A percentile compares a stretch with the other conserved stretches of the same genome.
These are phyloP conservation scores for Phaeotremella skinneri DNA, from an alignment of 768 basidiomycete genomes.

Conservation along the genomic window DNA sequence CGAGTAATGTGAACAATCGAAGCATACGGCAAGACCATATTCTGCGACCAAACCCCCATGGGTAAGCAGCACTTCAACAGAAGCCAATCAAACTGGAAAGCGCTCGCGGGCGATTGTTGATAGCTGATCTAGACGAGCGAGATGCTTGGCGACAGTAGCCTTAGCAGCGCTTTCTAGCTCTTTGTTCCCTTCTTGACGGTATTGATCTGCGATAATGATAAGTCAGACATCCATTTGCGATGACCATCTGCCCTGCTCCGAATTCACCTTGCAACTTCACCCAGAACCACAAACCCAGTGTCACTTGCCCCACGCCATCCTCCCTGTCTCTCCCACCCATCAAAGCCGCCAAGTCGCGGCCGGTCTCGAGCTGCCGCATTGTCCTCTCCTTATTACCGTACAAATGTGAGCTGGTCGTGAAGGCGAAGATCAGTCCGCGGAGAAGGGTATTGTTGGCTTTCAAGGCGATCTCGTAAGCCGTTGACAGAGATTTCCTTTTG, in stretches of 20 bases:
- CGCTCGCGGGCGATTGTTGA: background rate
- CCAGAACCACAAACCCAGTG: constrained; percentile 38
- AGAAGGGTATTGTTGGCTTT: constrained; percentile 32
- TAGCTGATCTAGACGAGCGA: constrained; percentile 7
- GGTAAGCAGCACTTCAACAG: too few relatives aligned
- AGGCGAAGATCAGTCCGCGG: constrained; percentile 37
- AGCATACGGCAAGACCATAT: too few relatives aligned
- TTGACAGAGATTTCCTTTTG: constrained; percentile 33
- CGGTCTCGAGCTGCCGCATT: constrained; percentile 37
- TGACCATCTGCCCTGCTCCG: too few relatives aligned
- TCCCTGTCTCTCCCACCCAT: constrained; percentile 37
- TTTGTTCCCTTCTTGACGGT: constrained; percentile 20
- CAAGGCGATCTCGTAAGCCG: constrained; percentile 32
- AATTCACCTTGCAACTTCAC: constrained; percentile 35
- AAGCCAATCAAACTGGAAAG: too few relatives aligned
- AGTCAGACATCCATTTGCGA: constrained; percentile 9
- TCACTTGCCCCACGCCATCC: constrained; percentile 37
- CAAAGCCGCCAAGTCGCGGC: constrained; percentile 26
- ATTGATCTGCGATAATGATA: constrained; percentile 6
- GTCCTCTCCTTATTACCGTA: constrained; percentile 30
- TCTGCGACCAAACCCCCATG: too few relatives aligned
- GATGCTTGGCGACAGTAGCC: constrained; percentile 6
- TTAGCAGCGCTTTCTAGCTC: constrained; percentile 7
- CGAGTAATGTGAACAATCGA: too few relatives aligned
- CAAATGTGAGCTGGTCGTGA: constrained; percentile 35